Percentiles rank a stretch among this genome's conserved stretches.
phyloP scores from a whole-genome alignment of 2,329 filamentous ascomycete genomes.

The Bisporella sp. region DNA sequence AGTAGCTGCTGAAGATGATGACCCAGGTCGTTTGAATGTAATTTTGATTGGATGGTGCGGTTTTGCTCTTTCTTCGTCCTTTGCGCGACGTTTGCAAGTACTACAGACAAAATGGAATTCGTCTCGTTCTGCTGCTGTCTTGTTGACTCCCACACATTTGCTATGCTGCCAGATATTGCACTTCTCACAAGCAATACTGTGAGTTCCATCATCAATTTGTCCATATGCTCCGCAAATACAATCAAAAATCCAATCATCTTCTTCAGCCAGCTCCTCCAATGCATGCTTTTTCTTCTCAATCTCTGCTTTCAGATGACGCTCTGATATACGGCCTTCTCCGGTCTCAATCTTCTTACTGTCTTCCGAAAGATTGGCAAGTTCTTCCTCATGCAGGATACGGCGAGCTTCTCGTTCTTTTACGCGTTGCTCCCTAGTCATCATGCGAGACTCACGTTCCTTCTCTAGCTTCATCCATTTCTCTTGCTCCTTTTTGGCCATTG shows the following conservation, averaged over 20 bases:
- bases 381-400: conserved; percentile 76
- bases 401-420: conserved; percentile 80
- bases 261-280: conserved; percentile 58
- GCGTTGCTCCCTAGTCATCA: conserved; percentile 79
- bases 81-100: conserved; percentile 64
- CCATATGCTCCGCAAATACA: conserved; percentile 88
- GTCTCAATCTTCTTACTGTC: conserved; percentile 56
- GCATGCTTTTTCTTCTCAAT: conserved; percentile 75
- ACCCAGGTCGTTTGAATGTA: conserved; percentile 43
- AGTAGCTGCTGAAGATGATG: conserved; percentile 35
- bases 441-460: conserved; percentile 68
- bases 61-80: conserved; percentile 54
- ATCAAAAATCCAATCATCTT: conserved; percentile 90
- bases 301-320: conserved; percentile 73
- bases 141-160: conserved; percentile 75
- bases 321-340: conserved; percentile 59
- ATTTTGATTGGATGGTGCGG: conserved; percentile 51
- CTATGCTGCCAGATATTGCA: conserved; percentile 98
- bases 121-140: conserved; percentile 72
- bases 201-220: conserved; percentile 87
- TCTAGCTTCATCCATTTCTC: conserved; percentile 52
- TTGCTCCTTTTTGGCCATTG: conserved; percentile 60
- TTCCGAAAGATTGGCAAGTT: conserved; percentile 72
- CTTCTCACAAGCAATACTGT: conserved; percentile 87
- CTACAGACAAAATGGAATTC: conserved; percentile 85